A percentile compares a stretch with the other conserved stretches of the same genome.
Evolutionary conservation across 768 basidiomycete species (phyloP).

Genomic region (Pilatotrama ljubarskyi): DNA sequence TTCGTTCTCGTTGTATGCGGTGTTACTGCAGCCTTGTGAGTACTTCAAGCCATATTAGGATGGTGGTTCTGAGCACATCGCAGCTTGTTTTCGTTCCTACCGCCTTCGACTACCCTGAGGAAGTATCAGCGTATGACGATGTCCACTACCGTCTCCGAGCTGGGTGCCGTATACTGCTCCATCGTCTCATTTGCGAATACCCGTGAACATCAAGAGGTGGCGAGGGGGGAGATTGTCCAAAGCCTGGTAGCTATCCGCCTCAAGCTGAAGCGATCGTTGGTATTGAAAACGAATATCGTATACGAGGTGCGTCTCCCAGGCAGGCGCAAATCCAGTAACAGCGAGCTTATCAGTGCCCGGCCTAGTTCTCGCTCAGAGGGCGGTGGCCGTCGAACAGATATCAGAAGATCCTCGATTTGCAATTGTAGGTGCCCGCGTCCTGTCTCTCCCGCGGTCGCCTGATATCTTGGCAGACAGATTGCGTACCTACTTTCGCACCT

Average conservation of each 20-base stretch:
- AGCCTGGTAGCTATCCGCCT: slow-evolving; percentile 72
- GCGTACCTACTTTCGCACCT: slow-evolving; percentile 71
- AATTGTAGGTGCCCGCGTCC: slow-evolving; percentile 49
- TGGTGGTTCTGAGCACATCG: not conserved
- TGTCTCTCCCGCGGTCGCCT: not conserved
- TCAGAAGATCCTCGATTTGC: slow-evolving; percentile 64
- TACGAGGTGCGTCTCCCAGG: slow-evolving; percentile 55
- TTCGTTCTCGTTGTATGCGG: slow-evolving; percentile 72
- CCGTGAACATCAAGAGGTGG: slow-evolving; percentile 42
- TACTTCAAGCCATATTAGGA: slow-evolving; percentile 22
- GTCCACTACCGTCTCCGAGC: slow-evolving; percentile 63
- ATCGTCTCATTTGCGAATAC: slow-evolving; percentile 72
- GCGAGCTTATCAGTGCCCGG: not conserved
- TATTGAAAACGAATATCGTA: slow-evolving; percentile 55
- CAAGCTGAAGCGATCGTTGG: slow-evolving; percentile 65
- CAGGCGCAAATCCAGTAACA: not conserved
- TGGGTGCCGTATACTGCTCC: slow-evolving; percentile 74
- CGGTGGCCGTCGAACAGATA: slow-evolving; percentile 82
- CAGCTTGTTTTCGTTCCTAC: slow-evolving; percentile 70
- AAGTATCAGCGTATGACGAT: slow-evolving; percentile 70
- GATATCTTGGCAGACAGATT: slow-evolving; percentile 51
- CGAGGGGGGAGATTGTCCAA: slow-evolving; percentile 56
- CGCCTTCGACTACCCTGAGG: slow-evolving; percentile 75
- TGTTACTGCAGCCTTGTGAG: slow-evolving; percentile 76
- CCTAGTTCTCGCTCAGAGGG: slow-evolving; percentile 72